Evolutionary conservation across 805 yeast species (phyloP).

Genomic region (Wickerhamomyces rabaulensis): DNA sequence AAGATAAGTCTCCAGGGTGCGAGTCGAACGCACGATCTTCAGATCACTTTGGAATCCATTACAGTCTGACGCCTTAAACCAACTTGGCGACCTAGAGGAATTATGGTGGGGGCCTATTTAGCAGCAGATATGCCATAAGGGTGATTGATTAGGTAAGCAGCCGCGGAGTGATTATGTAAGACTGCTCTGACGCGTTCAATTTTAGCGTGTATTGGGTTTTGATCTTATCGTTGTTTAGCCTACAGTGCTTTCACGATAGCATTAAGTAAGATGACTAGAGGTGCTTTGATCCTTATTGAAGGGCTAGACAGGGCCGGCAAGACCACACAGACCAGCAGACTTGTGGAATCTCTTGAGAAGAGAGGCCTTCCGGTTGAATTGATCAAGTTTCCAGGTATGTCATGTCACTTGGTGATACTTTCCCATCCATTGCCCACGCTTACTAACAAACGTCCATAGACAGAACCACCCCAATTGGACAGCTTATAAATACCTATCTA

Average conservation of each 20-base stretch:
- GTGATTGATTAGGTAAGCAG: neutral
- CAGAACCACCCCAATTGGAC: constrained; percentile 76
- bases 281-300: constrained; percentile 75
- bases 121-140: neutral
- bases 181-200: no score
- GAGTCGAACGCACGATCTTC: constrained; percentile 21
- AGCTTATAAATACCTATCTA: constrained; percentile 69
- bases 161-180: neutral
- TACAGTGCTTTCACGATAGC: no score
- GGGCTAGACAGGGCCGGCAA: constrained; percentile 96
- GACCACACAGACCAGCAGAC: constrained; percentile 64
- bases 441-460: constrained; percentile 30
- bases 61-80: constrained; percentile 22
- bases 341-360: constrained; percentile 29
- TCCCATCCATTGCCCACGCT: neutral
- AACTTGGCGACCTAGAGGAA: constrained; percentile 20
- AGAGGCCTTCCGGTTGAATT: constrained; percentile 37
- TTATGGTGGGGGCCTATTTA: neutral
- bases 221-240: neutral
- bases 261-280: constrained; percentile 37
- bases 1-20: constrained; percentile 16
- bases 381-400: constrained; percentile 65
- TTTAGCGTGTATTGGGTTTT: neutral
- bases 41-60: constrained; percentile 13
- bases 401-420: neutral